Evolutionary conservation across 2,329 filamentous ascomycete genomes (phyloP).

Genomic region (Penicillium paneum): DNA sequence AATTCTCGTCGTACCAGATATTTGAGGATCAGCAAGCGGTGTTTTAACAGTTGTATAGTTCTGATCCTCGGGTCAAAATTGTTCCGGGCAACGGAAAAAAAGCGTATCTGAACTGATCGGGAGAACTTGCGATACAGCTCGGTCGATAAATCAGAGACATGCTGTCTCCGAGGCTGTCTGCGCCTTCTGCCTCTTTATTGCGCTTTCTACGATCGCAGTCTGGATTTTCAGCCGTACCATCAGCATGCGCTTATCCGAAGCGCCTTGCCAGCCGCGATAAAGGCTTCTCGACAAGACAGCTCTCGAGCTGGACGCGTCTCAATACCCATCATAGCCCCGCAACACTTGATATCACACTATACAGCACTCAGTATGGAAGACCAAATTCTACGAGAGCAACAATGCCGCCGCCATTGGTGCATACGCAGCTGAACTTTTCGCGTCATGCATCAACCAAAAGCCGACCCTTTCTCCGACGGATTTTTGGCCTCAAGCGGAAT

Average conservation of each 20-base stretch:
- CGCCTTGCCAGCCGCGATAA: constrained; percentile 13
- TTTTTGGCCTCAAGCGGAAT: constrained; percentile 36
- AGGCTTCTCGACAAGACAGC: constrained; percentile 14
- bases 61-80: constrained; percentile 39
- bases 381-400: constrained; percentile 1
- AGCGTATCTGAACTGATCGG: constrained; percentile 15
- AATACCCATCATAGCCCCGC: constrained; percentile 20
- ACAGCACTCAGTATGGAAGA: constrained; percentile 20
- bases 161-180: constrained; percentile 39
- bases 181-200: constrained; percentile 59
- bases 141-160: constrained; percentile 32
- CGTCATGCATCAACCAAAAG: constrained; percentile 33
- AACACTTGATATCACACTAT: constrained; percentile 31
- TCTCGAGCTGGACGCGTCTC: constrained; percentile 23
- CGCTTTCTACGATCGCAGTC: constrained; percentile 72
- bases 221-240: constrained; percentile 49
- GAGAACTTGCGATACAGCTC: not conserved
- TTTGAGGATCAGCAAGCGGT: not conserved
- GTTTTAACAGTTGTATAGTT: not conserved
- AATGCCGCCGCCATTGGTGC: constrained; percentile 4
- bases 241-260: constrained; percentile 24
- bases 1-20: not conserved
- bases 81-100: constrained; percentile 19
- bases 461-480: constrained; percentile 35
- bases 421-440: constrained; percentile 13